Evolutionary conservation across 176 grass and related monocot species (phyloP).

Genomic region (Avena sativa): DNA sequence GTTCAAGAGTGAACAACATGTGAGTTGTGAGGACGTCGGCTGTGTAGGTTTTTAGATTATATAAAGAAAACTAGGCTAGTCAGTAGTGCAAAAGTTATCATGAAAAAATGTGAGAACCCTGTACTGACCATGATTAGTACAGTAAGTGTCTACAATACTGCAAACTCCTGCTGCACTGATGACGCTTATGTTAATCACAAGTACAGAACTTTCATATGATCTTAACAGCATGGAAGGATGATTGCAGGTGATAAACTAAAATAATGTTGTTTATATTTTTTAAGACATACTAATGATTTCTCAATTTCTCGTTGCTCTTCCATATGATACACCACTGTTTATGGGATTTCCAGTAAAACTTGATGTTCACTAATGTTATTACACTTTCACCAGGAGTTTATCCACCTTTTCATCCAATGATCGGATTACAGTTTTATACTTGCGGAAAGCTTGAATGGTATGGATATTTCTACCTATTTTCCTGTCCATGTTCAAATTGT

Average conservation of each 20-base stretch:
- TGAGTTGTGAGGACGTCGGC: not conserved
- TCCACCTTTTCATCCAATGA: slow-evolving; percentile 86
- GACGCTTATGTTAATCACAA: not conserved
- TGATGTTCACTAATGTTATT: slow-evolving; percentile 30
- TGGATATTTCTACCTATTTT: slow-evolving; percentile 38
- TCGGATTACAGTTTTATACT: slow-evolving; percentile 81
- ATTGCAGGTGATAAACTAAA: not conserved
- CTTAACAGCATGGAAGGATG: not conserved
- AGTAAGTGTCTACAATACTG: not conserved
- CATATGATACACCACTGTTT: not conserved
- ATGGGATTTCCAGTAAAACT: not conserved
- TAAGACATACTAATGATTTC: not conserved
- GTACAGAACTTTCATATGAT: not conserved
- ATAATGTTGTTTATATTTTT: not conserved
- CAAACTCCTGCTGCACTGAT: not conserved
- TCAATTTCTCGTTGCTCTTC: slow-evolving; percentile 11
- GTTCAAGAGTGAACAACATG: slow-evolving; percentile 3
- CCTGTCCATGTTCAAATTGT: not conserved
- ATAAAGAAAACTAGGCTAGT: not conserved
- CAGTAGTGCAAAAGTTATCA: not conserved
- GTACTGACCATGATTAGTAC: not conserved
- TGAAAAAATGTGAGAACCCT: not conserved
- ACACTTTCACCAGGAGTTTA: slow-evolving; percentile 64
- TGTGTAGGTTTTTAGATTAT: slow-evolving; percentile 8
- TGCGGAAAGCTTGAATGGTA: slow-evolving; percentile 95